These are phyloP conservation scores for Trichoderma sp. DNA, from an alignment of 2,329 filamentous ascomycete species.

Conservation along the genomic window DNA sequence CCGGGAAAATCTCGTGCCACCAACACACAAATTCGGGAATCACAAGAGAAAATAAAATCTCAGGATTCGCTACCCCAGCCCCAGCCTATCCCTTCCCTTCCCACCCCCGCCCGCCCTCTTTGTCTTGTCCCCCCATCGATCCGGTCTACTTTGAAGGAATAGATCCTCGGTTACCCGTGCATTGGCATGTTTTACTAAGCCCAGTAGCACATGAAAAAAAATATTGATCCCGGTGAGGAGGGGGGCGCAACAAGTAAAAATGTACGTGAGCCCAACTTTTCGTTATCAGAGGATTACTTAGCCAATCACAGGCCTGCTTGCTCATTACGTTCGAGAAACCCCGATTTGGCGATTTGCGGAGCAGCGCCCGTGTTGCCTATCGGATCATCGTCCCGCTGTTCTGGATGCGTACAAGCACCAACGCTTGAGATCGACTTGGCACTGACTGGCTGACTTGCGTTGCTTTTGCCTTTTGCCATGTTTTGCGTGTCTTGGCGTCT, in stretches of 20 bases:
- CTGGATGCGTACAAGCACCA: background rate
- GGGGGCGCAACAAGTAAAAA: background rate
- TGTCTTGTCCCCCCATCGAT: background rate
- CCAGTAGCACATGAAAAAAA: conserved; percentile 1
- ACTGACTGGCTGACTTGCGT: background rate
- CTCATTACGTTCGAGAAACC: conserved; percentile 21
- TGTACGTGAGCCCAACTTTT: background rate
- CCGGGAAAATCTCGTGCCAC: conserved; percentile 15
- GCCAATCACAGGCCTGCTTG: conserved; percentile 17
- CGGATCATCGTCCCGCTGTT: background rate
- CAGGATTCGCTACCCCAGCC: background rate
- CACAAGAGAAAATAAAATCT: too few species aligned
- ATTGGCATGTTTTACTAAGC: background rate
- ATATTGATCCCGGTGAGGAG: background rate
- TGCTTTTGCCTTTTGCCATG: background rate
- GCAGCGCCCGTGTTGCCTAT: background rate
- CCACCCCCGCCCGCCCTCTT: background rate
- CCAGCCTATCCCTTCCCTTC: background rate
- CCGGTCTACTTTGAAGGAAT: background rate
- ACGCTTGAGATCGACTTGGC: background rate
- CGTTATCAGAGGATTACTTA: conserved; percentile 7
- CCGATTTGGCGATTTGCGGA: conserved; percentile 20
- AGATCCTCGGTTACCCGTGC: background rate
- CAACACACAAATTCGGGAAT: background rate
- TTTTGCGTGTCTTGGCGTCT: background rate